Base-by-base conservation (phyloP, 2,329 filamentous ascomycete genomes). In the Xylaria arbuscula region DNA sequence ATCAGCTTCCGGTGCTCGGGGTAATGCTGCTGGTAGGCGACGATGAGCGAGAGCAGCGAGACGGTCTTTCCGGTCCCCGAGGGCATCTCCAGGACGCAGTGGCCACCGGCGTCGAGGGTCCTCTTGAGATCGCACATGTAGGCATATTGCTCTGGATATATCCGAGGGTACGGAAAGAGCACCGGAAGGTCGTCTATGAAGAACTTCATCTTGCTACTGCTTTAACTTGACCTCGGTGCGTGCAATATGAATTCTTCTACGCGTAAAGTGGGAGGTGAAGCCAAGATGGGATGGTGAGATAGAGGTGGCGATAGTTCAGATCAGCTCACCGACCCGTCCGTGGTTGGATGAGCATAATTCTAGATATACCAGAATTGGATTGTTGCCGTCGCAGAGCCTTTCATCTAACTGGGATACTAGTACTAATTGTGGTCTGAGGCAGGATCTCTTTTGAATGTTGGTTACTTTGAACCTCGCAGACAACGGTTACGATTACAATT, bases 41-140 rank as follows among this genome's bases (percentile, higher is more conserved):
- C 90, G 76, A 99, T 99, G 74, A 99, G 88, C 0, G 96, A 98
- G 53, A 99, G 85, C 4, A 99, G 86, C 10, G 96, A 98, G 32
- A 99, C 93, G 0, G 96, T 99, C 85, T 99, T 99, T 70, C 96
- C 96, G 28, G 96, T 99, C 51, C 96, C 96, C 68, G 96, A 99
- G 81, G 96, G 96, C 96, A 99, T 99, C 83, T 99, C 96, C 75
- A 99, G 83, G 24, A 99, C 95, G 80, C 94, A 98, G 82, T 99
- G 94, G 69, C 96, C 97, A 61, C 93, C 93, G 22, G 91, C 92
- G 86, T 99, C 96, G 76, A 99, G 90, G 22, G 96, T 98, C 80
- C 84, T 88, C 80, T 94, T 94, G 80, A 94, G 88, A 84, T 93
- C 92, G 78, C 90, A 93, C 92, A 94, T 94, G 83, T 94, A 91